Conservation (phyloP, 768 basidiomycete species). For the Serpula lacrymans region DNA sequence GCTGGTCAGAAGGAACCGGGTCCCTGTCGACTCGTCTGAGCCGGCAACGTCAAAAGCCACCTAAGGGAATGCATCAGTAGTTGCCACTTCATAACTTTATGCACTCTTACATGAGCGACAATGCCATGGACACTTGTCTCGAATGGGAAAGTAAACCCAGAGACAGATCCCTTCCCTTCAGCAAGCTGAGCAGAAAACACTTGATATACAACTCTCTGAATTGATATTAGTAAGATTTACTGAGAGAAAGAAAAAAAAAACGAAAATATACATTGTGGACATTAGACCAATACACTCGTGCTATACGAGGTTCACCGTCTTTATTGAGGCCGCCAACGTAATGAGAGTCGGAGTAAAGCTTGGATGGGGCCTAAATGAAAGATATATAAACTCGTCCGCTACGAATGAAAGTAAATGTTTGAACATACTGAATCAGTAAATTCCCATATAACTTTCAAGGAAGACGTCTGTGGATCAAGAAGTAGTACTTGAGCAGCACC, state of each 20-base stretch:
- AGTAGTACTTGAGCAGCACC: slow-evolving; percentile 56
- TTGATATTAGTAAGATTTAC: slow-evolving; percentile 3
- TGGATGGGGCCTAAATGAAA: slow-evolving; percentile 36
- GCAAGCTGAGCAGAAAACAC: slow-evolving; percentile 48
- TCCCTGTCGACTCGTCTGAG: slow-evolving; percentile 31
- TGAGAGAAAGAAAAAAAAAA: neutral
- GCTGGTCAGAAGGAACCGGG: slow-evolving; percentile 56
- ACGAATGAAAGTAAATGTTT: neutral
- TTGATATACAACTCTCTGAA: slow-evolving; percentile 53
- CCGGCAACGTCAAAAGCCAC: slow-evolving; percentile 51
- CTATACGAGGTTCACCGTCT: slow-evolving; percentile 51
- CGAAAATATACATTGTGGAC: slow-evolving; percentile 42
- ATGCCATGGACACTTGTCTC: slow-evolving; percentile 64
- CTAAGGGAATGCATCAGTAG: slow-evolving; percentile 25
- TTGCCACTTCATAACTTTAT: slow-evolving; percentile 3
- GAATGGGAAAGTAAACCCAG: slow-evolving; percentile 60
- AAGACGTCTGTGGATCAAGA: slow-evolving; percentile 39
- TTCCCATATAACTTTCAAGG: slow-evolving; percentile 44
- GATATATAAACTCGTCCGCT: neutral
- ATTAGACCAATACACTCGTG: slow-evolving; percentile 68
- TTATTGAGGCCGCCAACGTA: slow-evolving; percentile 57
- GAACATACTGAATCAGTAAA: slow-evolving; percentile 53
- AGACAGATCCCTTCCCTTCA: slow-evolving; percentile 43
- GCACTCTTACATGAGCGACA: slow-evolving; percentile 55
- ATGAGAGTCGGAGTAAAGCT: slow-evolving; percentile 42